Evolutionary conservation across 1,284 basidiomycete genomes (phyloP).

Genomic region (Schizophyllum amplum): DNA sequence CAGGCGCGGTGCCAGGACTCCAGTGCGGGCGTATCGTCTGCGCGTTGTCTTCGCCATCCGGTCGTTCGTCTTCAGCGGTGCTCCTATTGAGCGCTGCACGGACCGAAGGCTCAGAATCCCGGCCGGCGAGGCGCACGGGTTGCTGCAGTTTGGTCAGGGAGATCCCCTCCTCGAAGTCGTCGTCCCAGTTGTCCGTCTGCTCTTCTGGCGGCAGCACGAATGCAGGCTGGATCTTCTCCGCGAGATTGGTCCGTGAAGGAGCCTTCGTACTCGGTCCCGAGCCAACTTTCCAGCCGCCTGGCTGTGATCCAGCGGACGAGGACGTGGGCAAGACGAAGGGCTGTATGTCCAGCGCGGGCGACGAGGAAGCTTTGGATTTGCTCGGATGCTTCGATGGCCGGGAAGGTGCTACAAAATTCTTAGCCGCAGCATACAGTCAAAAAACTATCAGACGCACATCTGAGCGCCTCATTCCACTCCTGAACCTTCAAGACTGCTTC

Average conservation of each 20-base stretch:
- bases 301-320: slow-evolving; percentile 20
- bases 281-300: slow-evolving; percentile 25
- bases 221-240: slow-evolving; percentile 49
- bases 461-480: slow-evolving; percentile 97
- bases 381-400: slow-evolving; percentile 55
- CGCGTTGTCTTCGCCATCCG: slow-evolving; percentile 62
- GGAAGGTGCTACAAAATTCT: slow-evolving; percentile 35
- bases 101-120: not conserved
- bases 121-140: slow-evolving; percentile 22
- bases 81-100: slow-evolving; percentile 53
- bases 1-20: slow-evolving; percentile 47
- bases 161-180: slow-evolving; percentile 93
- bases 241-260: slow-evolving; percentile 22
- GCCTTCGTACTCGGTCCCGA: slow-evolving; percentile 25
- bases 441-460: slow-evolving; percentile 49
- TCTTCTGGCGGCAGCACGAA: slow-evolving; percentile 65
- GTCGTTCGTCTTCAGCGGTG: slow-evolving; percentile 43
- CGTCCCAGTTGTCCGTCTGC: slow-evolving; percentile 94
- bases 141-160: slow-evolving; percentile 78
- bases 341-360: slow-evolving; percentile 27
- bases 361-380: slow-evolving; percentile 26
- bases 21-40: slow-evolving; percentile 68
- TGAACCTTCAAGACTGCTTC: slow-evolving; percentile 93
- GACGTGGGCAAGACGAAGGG: slow-evolving; percentile 19
- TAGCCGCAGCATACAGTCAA: slow-evolving; percentile 6